A percentile compares a stretch with the other conserved stretches of the same genome.
Evolutionary conservation across 305 asterid species (phyloP).

Genomic region (Euphrasia arctica): DNA sequence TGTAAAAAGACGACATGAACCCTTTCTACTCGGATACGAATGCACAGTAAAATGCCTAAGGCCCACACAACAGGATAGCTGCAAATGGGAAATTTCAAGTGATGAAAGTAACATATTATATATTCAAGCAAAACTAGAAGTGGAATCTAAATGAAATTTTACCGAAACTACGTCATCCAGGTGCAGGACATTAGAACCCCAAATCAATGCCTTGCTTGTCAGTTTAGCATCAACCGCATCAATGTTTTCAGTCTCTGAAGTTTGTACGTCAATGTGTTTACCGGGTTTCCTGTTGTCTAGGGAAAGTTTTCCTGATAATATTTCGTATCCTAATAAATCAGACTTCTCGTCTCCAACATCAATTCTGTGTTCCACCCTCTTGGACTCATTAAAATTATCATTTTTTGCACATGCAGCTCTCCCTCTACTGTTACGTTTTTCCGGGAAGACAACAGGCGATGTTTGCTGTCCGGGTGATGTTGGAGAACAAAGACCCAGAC

Average conservation of each 20-base stretch:
- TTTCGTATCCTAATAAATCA: constrained; percentile 84
- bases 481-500: constrained; percentile 85
- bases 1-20: constrained; percentile 50
- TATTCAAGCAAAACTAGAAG: constrained; percentile 14
- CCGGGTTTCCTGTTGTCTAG: constrained; percentile 50
- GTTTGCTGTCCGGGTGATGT: constrained; percentile 76
- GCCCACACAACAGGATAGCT: constrained; percentile 89
- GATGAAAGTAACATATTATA: constrained; percentile 17
- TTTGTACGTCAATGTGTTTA: constrained; percentile 48
- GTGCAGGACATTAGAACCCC: constrained; percentile 66
- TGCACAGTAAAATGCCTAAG: constrained; percentile 88
- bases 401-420: constrained; percentile 42
- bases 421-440: constrained; percentile 73
- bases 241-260: constrained; percentile 47
- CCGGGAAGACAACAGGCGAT: constrained; percentile 85
- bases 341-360: constrained; percentile 91
- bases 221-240: constrained; percentile 78
- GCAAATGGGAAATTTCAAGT: constrained; percentile 36
- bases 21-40: constrained; percentile 74
- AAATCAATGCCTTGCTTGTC: constrained; percentile 84
- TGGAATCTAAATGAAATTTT: constrained; percentile 22
- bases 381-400: constrained; percentile 47
- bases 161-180: constrained; percentile 90
- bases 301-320: constrained; percentile 72
- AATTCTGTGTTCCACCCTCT: constrained; percentile 68